These are phyloP conservation scores for Eucalyptus fibrosa DNA, from an alignment of 345 rosid genomes.

Conservation along the genomic window DNA sequence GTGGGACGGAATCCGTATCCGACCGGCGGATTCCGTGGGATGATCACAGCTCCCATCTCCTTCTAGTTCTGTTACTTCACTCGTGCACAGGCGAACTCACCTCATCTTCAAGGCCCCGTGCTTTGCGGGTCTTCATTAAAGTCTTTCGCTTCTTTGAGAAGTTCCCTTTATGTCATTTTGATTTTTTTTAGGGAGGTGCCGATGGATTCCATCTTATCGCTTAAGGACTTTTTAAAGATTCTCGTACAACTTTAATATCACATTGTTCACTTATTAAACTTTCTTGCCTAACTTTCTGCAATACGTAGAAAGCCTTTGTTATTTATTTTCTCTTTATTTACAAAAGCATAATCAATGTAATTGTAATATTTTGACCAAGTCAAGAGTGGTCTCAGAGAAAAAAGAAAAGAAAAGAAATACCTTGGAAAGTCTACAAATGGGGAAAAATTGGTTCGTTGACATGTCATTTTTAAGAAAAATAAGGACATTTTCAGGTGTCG, in stretches of 20 bases:
- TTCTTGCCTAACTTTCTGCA: not conserved
- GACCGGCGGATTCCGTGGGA: not conserved
- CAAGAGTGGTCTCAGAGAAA: not conserved
- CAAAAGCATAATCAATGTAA: not conserved
- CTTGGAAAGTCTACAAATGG: not conserved
- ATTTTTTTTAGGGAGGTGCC: not conserved
- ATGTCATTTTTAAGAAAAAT: too few relatives aligned
- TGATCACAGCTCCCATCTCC: not conserved
- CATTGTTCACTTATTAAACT: not conserved
- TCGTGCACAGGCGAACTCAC: not conserved
- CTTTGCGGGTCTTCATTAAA: not conserved
- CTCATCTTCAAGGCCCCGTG: too few relatives aligned
- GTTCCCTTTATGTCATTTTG: rapidly evolving
- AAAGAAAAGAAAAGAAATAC: too few relatives aligned
- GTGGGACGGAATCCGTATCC: not conserved
- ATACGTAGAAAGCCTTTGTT: not conserved
- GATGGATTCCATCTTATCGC: not conserved
- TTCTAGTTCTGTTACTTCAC: not conserved
- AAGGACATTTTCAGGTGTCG: too few relatives aligned
- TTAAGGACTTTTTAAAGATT: not conserved
- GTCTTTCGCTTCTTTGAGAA: not conserved
- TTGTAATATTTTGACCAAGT: not conserved
- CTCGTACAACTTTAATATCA: not conserved
- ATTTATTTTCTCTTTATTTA: too few relatives aligned
- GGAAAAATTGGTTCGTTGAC: not conserved